phyloP scores from a whole-genome alignment of 2,329 filamentous ascomycete genomes.

The Nannizziopsis barbatae region DNA sequence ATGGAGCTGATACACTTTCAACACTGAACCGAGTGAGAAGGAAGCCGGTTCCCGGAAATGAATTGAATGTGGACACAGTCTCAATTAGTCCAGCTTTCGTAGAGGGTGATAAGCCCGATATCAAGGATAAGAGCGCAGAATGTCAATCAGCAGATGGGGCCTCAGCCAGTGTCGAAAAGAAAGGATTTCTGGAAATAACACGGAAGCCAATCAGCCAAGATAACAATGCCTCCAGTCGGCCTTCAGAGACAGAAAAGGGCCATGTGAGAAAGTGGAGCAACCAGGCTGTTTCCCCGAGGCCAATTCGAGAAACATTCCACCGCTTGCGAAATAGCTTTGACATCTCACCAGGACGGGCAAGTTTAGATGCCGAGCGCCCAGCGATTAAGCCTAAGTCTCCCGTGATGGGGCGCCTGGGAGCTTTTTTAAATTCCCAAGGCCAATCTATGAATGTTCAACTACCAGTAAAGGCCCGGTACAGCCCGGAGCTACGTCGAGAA shows the following conservation, averaged over 20 bases:
- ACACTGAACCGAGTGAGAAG: constrained; percentile 30
- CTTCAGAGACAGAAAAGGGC: background rate
- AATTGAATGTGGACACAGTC: background rate
- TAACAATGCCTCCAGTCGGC: no score
- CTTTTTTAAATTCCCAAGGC: constrained; percentile 1
- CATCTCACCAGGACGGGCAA: constrained; percentile 3
- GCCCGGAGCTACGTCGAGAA: constrained; percentile 3
- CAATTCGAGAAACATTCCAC: constrained; percentile 4
- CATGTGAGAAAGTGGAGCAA: constrained; percentile 9
- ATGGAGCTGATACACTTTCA: constrained; percentile 13
- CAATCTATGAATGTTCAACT: background rate
- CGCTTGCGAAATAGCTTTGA: constrained; percentile 7
- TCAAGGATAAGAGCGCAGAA: background rate
- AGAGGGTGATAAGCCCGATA: background rate
- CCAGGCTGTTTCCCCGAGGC: background rate
- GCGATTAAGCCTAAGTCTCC: constrained; percentile 1
- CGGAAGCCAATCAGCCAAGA: background rate
- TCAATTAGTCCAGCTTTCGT: background rate
- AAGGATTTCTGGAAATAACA: background rate
- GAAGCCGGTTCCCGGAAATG: constrained; percentile 27
- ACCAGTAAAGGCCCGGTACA: constrained; percentile 7
- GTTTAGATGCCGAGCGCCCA: constrained; percentile 9
- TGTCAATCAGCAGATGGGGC: no score
- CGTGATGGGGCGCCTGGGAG: background rate
- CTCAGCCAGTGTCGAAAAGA: background rate